Conservation (phyloP, 345 rosid species). For the Citrus sp. region DNA sequence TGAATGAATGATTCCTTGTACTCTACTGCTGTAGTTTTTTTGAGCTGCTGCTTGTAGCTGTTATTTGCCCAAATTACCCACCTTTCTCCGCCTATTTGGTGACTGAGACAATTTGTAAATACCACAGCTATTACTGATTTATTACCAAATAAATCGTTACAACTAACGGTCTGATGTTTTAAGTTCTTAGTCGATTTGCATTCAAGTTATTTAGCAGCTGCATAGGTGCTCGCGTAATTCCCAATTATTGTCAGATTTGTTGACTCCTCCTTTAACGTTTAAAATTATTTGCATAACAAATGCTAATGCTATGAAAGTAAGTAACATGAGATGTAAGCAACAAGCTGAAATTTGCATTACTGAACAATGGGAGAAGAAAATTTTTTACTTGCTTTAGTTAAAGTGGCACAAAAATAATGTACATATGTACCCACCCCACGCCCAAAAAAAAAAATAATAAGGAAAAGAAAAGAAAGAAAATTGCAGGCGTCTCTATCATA, state of each 20-base stretch:
- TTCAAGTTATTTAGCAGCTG: not conserved
- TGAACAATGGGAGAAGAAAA: not conserved
- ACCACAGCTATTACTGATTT: no score
- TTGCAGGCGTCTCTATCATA: not conserved
- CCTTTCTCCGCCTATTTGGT: not conserved
- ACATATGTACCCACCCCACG: no score
- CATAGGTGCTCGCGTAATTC: no score
- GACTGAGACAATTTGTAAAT: not conserved
- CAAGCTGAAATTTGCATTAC: not conserved
- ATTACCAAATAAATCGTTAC: not conserved
- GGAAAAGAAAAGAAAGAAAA: no score
- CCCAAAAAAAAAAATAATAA: no score
- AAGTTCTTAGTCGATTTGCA: not conserved
- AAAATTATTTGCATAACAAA: not conserved
- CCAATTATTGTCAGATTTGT: not conserved
- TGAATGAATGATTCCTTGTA: not conserved
- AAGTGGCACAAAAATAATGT: not conserved
- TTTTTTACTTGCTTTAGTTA: not conserved
- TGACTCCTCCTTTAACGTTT: not conserved
- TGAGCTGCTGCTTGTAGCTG: not conserved
- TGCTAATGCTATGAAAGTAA: not conserved
- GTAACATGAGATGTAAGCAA: not conserved
- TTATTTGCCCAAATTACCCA: not conserved
- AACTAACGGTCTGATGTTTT: not conserved
- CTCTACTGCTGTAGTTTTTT: not conserved